Evolutionary conservation across 2,329 filamentous ascomycete species (phyloP).

Genomic region (Nemania abortiva): DNA sequence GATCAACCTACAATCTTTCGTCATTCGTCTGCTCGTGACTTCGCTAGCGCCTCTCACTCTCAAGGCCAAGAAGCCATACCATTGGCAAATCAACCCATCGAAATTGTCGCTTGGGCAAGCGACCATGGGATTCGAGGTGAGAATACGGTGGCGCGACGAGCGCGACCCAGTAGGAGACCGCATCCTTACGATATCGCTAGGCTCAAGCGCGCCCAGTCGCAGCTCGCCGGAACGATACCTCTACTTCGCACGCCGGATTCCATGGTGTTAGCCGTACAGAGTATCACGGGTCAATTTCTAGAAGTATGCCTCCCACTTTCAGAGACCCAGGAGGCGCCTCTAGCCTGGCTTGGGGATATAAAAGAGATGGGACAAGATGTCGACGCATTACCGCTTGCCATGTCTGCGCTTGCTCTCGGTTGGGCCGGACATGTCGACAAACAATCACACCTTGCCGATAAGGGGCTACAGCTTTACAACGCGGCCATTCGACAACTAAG

Average conservation of each 20-base stretch:
- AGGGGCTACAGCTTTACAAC: conserved; percentile 42
- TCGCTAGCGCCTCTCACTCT: neutral
- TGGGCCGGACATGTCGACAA: conserved; percentile 39
- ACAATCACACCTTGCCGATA: conserved; percentile 35
- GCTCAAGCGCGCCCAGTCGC: neutral
- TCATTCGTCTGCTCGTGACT: conserved; percentile 36
- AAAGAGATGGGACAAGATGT: conserved; percentile 36
- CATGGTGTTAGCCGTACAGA: conserved; percentile 36
- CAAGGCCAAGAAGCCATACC: neutral
- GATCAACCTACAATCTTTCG: conserved; percentile 36
- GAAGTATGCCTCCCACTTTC: conserved; percentile 33
- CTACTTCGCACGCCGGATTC: conserved; percentile 28
- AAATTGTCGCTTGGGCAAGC: conserved; percentile 20
- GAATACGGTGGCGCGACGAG: neutral
- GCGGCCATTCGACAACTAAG: conserved; percentile 40
- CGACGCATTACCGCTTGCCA: conserved; percentile 42
- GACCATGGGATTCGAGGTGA: neutral
- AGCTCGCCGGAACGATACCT: conserved; percentile 2
- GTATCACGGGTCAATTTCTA: conserved; percentile 38
- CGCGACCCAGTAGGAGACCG: neutral
- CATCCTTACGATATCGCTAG: neutral
- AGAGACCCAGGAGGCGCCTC: conserved; percentile 36
- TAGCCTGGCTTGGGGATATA: conserved; percentile 39
- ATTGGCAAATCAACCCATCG: conserved; percentile 19
- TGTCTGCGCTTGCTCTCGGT: conserved; percentile 43